phyloP scores from a whole-genome alignment of 805 yeast species.

The Barnettozyma sucrosica region DNA sequence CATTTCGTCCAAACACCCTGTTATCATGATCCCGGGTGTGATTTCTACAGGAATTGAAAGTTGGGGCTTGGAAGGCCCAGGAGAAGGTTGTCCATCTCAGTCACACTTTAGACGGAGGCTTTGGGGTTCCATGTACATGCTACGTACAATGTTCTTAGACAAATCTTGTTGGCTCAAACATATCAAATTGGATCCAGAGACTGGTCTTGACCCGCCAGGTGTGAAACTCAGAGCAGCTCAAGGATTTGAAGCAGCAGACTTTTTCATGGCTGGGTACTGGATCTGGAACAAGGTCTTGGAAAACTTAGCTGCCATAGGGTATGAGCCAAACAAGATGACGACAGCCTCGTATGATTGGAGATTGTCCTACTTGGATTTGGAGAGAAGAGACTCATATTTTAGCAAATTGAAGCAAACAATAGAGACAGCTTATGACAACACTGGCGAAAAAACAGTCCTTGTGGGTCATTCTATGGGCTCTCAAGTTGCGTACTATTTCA shows the following conservation, averaged over 20 bases:
- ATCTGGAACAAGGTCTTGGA: conserved; percentile 96
- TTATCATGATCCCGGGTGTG: conserved; percentile 93
- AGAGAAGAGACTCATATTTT: conserved; percentile 81
- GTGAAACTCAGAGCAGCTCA: conserved; percentile 83
- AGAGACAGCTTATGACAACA: conserved; percentile 48
- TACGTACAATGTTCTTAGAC: conserved; percentile 85
- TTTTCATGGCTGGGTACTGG: conserved; percentile 97
- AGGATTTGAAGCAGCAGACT: conserved; percentile 96
- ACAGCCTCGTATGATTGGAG: conserved; percentile 98
- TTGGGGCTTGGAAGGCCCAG: conserved; percentile 77
- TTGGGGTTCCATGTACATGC: conserved; percentile 98
- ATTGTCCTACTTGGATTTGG: conserved; percentile 81
- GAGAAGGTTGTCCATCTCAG: conserved; percentile 72
- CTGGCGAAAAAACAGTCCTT: conserved; percentile 65
- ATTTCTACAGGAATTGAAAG: conserved; percentile 92
- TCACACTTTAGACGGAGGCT: conserved; percentile 84
- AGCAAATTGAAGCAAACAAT: conserved; percentile 66
- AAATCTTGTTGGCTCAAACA: conserved; percentile 93
- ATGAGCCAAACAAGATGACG: conserved; percentile 84
- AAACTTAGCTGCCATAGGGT: conserved; percentile 89
- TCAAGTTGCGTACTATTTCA: conserved; percentile 78
- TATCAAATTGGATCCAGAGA: conserved; percentile 79
- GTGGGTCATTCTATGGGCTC: conserved; percentile 97
- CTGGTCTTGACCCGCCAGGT: conserved; percentile 89
- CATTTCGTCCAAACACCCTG: conserved; percentile 61